phyloP scores from a whole-genome alignment of 1,284 basidiomycete species.

The Trametes pubescens region DNA sequence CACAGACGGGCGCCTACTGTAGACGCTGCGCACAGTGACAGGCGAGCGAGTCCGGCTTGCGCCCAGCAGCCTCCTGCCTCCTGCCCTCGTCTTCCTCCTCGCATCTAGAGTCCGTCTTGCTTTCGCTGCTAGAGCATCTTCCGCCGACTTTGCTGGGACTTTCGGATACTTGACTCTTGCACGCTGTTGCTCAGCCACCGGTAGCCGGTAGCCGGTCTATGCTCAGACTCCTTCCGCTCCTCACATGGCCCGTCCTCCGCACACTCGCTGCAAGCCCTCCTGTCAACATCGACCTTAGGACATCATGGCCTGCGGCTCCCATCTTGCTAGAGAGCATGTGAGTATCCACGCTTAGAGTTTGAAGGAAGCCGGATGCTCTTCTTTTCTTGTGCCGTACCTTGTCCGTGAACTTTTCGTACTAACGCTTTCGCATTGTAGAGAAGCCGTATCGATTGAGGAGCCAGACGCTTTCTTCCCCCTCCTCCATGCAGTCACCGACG shows the following conservation, averaged over 20 bases:
- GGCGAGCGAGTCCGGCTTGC: not conserved
- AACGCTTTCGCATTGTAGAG: constrained; percentile 48
- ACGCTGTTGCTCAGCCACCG: no score
- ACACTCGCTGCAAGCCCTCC: constrained; percentile 54
- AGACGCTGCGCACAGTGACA: not conserved
- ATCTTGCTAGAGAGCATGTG: constrained; percentile 86
- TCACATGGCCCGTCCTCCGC: constrained; percentile 25
- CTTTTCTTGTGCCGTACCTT: not conserved
- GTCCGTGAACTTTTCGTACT: not conserved
- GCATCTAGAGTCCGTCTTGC: not conserved
- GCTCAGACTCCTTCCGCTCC: constrained; percentile 18
- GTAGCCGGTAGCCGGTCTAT: constrained; percentile 12
- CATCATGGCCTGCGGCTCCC: constrained; percentile 83
- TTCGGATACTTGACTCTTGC: no score
- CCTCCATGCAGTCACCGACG: constrained; percentile 68
- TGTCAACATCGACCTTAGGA: constrained; percentile 79
- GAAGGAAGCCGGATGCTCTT: not conserved
- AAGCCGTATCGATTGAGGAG: constrained; percentile 69
- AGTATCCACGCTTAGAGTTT: constrained; percentile 42
- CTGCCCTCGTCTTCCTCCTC: not conserved
- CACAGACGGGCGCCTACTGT: constrained; percentile 13
- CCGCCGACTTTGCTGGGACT: not conserved
- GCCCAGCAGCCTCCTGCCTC: not conserved
- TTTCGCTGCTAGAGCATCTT: not conserved
- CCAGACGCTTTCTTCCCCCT: constrained; percentile 75